phyloP scores from a whole-genome alignment of 2,329 filamentous ascomycete species.

The Paecilomyces dactylethromorphus region DNA sequence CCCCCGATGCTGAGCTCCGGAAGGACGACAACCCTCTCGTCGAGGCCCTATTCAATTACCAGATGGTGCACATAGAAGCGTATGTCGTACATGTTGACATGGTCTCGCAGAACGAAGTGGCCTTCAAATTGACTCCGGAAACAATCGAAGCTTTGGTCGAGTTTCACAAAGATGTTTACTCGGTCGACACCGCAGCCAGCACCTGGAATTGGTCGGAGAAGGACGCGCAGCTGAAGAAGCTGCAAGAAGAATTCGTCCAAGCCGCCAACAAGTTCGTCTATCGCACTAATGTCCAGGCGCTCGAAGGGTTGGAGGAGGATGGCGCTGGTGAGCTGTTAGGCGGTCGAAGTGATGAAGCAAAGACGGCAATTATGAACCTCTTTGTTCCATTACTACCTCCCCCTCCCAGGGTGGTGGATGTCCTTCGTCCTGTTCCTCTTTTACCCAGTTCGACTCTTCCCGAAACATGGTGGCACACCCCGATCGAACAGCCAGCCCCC shows the following conservation, averaged over 20 bases:
- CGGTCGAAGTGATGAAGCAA: conserved; percentile 89
- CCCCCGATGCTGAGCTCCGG: conserved; percentile 75
- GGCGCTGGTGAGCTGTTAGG: conserved; percentile 88
- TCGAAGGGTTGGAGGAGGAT: conserved; percentile 95
- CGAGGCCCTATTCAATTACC: conserved; percentile 86
- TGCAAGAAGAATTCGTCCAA: conserved; percentile 94
- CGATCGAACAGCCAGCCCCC: conserved; percentile 59
- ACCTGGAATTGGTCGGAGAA: conserved; percentile 97
- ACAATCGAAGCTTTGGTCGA: conserved; percentile 90
- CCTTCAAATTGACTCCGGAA: conserved; percentile 92
- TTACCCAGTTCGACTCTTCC: conserved; percentile 73
- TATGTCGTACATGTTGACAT: conserved; percentile 99
- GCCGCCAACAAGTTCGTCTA: conserved; percentile 97
- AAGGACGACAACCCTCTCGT: conserved; percentile 75
- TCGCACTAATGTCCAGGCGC: conserved; percentile 75
- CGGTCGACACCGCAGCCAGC: conserved; percentile 77
- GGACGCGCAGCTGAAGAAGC: conserved; percentile 90
- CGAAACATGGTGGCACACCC: conserved; percentile 75
- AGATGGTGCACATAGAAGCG: conserved; percentile 87
- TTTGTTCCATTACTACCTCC: conserved; percentile 81
- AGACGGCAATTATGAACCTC: conserved; percentile 73
- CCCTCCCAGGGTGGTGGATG: conserved; percentile 81
- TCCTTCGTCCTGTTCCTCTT: conserved; percentile 77
- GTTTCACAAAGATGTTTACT: conserved; percentile 95
- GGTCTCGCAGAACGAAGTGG: conserved; percentile 95